Conservation (phyloP, 2,329 filamentous ascomycete species). For the Fusarium solani-melongenae region DNA sequence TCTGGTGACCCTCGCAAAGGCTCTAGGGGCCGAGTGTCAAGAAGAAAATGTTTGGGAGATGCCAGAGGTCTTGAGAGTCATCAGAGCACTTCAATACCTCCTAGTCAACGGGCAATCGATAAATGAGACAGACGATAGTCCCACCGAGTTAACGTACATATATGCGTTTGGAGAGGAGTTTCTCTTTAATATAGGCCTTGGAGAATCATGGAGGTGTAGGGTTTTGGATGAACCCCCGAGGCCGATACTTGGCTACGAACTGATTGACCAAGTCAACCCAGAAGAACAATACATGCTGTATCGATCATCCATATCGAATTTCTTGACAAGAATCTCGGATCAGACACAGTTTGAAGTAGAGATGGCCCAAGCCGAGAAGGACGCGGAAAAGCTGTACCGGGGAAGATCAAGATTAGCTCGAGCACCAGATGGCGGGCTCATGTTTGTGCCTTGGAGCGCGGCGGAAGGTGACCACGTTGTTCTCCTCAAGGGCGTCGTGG, state of each 20-base stretch:
- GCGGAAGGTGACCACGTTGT: not conserved
- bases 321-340: not conserved
- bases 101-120: fast-evolving
- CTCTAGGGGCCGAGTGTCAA: not conserved
- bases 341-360: not conserved
- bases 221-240: not conserved
- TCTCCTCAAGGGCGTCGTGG: not conserved
- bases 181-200: not conserved
- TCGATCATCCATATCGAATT: not conserved
- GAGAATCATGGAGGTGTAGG: not conserved
- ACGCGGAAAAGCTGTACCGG: not conserved
- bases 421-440: not conserved
- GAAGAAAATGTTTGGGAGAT: not conserved
- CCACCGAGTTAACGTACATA: not conserved
- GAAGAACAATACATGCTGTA: not conserved
- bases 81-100: not conserved
- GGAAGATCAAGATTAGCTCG: not conserved
- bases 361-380: not conserved
- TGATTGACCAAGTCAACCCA: not conserved
- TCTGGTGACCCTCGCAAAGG: not conserved
- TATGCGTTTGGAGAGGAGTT: not conserved
- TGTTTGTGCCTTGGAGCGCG: not conserved
- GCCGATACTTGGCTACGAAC: not conserved
- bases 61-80: not conserved
- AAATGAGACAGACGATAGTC: not conserved